Conservation (phyloP, 1,284 basidiomycete genomes). For the Ganoderma boninense region DNA sequence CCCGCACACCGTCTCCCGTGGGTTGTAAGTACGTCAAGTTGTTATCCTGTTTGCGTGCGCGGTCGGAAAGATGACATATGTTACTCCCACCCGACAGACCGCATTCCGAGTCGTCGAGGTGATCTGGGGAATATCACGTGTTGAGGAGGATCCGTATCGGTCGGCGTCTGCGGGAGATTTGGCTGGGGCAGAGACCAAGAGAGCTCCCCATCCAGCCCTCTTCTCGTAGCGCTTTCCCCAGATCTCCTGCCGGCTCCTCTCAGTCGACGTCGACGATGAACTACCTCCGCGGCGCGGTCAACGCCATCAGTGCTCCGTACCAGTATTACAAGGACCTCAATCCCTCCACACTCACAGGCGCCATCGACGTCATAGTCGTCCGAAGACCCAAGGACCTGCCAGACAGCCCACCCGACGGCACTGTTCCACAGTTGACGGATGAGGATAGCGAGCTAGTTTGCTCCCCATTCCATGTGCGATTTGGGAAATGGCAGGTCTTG, state of each 20-base stretch:
- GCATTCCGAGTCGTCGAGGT: slow-evolving; percentile 6
- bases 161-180: slow-evolving; percentile 11
- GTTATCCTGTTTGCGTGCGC: neutral
- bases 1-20: neutral
- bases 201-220: slow-evolving; percentile 27
- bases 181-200: slow-evolving; percentile 29
- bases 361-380: slow-evolving; percentile 97
- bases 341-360: slow-evolving; percentile 93
- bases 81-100: slow-evolving; percentile 20
- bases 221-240: slow-evolving; percentile 15
- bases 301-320: slow-evolving; percentile 80
- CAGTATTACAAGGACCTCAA: slow-evolving; percentile 91
- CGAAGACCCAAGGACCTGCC: slow-evolving; percentile 58
- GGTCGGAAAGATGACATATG: neutral
- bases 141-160: slow-evolving; percentile 9
- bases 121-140: slow-evolving; percentile 28
- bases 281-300: slow-evolving; percentile 84
- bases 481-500: slow-evolving; percentile 97
- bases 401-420: slow-evolving; percentile 22
- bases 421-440: slow-evolving; percentile 46
- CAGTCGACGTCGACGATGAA: slow-evolving; percentile 59
- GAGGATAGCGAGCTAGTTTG: slow-evolving; percentile 83
- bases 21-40: neutral
- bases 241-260: slow-evolving; percentile 7
- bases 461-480: slow-evolving; percentile 97